Evolutionary conservation across 176 grass and related monocot species (phyloP), one percentile per base, ranked within the genome.

Genomic region (Carex scoparia): DNA sequence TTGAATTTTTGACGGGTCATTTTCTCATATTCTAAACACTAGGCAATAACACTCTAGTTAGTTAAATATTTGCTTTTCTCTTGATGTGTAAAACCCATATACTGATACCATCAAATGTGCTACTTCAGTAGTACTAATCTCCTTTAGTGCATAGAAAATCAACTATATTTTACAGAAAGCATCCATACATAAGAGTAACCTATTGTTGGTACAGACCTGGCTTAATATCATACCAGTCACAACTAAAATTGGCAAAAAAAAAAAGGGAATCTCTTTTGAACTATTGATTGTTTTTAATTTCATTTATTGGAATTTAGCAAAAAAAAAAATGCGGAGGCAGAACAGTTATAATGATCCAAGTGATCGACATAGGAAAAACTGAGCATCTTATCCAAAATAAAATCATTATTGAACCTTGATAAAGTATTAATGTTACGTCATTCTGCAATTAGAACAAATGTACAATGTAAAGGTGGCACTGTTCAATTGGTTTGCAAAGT

Each of bases 401-500:
- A 54, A 76, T 18, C 46, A 76, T 76, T 53, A 76, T 76, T 32
- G n/a, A 30, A 58, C 14, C 74, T 18, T 6, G 9, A 57, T 58
- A 35, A 79, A 75, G 33, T 35, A 58, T 58, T 18, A 37, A n/a
- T 58, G 55, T 56, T 33, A 58, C 35, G 74, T 32, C 35, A 72
- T 58, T 57, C 3, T 54, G 10, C 53, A 58, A 72, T 16, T 28
- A 35, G 35, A 79, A 33, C 2, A 28, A 49, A 79, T 79, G n/a
- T 57, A 79, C 74, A 76, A 55, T 23, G 2, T 13, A 72, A 30
- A 55, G 51, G 74, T 35, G 28, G 57, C 51, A 77, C 2, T 11
- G 13, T 79, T 79, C 1, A 58, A 79, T 79, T 79, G 51, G 53
- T 53, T 79, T 79, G 23, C 58, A 35, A 79, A 79, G 74, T 57